A percentile compares a stretch with the other conserved stretches of the same genome.
Conservation (phyloP, 352 stramenopile genomes). For the Phytophthora pisi region DNA sequence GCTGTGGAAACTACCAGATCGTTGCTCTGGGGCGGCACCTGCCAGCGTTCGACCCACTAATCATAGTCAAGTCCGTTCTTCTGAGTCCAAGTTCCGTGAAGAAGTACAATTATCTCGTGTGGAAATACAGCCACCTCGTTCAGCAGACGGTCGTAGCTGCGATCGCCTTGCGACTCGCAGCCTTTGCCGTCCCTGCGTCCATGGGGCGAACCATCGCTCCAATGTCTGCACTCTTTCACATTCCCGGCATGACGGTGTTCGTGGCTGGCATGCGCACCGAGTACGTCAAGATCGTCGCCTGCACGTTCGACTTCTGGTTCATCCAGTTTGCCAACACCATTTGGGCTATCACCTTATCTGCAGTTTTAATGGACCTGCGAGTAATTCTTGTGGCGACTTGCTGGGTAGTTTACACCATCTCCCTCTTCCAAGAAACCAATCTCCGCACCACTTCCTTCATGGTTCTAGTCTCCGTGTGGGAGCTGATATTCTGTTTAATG, state of each 20-base stretch:
- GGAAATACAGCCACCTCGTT: background rate
- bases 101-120: background rate
- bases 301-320: slow-evolving; percentile 1
- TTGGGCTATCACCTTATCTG: background rate
- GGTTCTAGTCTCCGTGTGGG: background rate
- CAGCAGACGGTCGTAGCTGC: background rate
- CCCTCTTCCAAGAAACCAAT: background rate
- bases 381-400: background rate
- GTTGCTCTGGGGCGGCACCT: background rate
- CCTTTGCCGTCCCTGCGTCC: background rate
- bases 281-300: background rate
- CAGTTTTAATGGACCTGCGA: background rate
- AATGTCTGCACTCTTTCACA: background rate
- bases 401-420: background rate
- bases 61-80: background rate
- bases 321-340: background rate
- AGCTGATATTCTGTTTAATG: background rate
- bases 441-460: background rate
- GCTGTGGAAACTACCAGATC: background rate
- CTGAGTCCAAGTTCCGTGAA: background rate
- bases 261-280: background rate
- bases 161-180: background rate
- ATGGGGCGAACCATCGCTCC: background rate
- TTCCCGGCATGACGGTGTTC: background rate
- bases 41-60: background rate